Base-by-base conservation (phyloP, 768 basidiomycete species). In the Lyophyllum atratum region DNA sequence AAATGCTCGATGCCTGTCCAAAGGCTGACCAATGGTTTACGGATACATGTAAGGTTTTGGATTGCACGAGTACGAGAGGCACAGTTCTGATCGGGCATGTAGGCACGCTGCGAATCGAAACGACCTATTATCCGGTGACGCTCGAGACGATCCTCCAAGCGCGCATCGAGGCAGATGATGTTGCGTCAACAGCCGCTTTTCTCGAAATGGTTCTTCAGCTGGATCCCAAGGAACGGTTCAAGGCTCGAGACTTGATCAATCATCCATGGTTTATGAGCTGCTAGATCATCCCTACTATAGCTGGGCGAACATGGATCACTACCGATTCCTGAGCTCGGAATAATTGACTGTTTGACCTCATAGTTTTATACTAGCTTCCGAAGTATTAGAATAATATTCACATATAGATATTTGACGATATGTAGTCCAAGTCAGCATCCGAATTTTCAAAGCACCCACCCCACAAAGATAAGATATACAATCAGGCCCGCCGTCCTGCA, bases 41-140 rank as follows among this genome's bases (percentile, higher is more conserved):
- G 22, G 42, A 63, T 26, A 61, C 66, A 12, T 67, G 67, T 70
- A 39, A 43, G 60, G n/a, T n/a, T n/a, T n/a, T n/a, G n/a, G n/a
- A n/a, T n/a, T n/a, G n/a, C n/a, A n/a, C n/a, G n/a, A n/a, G n/a
- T n/a, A n/a, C n/a, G n/a, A n/a, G n/a, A n/a, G 25, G n/a, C 25
- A 26, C 25, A 39, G 3, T 21, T 52, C 28, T 14, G 11, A 29
- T 45, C 42, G 25, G 37, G 2, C 21, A n/a, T 5, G 11, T 15
- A 67, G 68, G 66, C 15, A 49, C 47, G 1, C 21, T 70, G 25
- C 43, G 55, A 15, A 54, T 68, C n/a, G 63, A 70, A 2, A 70
- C 67, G 24, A 64, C 64, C 0, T 68, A 62, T n/a, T 68, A 63
- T 47, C 64, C 68, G 11, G 58, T 64, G 17, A 51, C 57, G 19